Conservation (phyloP, 495 filamentous ascomycete species). For the Penicillium argentinense region DNA sequence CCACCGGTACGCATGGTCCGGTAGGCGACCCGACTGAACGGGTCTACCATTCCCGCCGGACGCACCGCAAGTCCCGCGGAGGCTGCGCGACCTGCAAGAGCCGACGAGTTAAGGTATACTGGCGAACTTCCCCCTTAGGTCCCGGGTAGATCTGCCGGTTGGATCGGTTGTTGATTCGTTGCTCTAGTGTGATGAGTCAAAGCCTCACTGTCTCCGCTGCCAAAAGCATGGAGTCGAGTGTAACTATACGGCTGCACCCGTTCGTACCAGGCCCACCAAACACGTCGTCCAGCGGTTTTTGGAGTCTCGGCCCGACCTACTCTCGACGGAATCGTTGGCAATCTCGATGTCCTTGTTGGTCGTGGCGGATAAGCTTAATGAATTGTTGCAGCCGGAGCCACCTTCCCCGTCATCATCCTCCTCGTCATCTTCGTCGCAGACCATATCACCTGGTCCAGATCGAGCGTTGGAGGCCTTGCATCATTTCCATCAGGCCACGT, state of each 20-base stretch:
- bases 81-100: slow-evolving; percentile 51
- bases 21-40: slow-evolving; percentile 6
- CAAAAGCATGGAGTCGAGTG: slow-evolving; percentile 40
- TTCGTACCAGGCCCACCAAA: slow-evolving; percentile 6
- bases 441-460: neutral
- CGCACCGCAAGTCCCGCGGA: slow-evolving; percentile 45
- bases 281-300: slow-evolving; percentile 20
- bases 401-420: neutral
- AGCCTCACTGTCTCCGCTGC: slow-evolving; percentile 45
- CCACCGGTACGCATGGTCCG: slow-evolving; percentile 3
- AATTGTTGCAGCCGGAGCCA: slow-evolving; percentile 19
- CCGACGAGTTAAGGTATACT: slow-evolving; percentile 46
- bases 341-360: slow-evolving; percentile 25
- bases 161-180: neutral
- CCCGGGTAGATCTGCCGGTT: neutral
- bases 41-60: slow-evolving; percentile 32
- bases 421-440: neutral
- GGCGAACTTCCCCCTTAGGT: neutral
- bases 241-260: slow-evolving; percentile 26
- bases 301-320: slow-evolving; percentile 8
- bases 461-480: slow-evolving; percentile 28
- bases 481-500: slow-evolving; percentile 34
- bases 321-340: slow-evolving; percentile 20
- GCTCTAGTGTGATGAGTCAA: slow-evolving; percentile 48
- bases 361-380: slow-evolving; percentile 25